Evolutionary conservation across 2,329 filamentous ascomycete species (phyloP).

Genomic region (Ceratocystis ficicola): DNA sequence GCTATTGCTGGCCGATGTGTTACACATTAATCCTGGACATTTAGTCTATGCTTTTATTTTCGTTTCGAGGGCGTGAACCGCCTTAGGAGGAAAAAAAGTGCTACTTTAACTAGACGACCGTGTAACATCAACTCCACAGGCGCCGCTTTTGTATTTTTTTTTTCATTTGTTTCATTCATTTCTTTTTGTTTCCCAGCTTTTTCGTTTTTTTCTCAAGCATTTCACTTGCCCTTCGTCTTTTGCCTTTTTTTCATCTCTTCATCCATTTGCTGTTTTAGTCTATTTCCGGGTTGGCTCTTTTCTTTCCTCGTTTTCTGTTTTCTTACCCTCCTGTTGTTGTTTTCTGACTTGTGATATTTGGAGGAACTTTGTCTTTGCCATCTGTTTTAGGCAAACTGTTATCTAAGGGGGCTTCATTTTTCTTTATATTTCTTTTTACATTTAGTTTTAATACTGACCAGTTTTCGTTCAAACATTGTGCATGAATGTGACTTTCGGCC

Average conservation of each 20-base stretch:
- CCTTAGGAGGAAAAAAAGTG: background rate
- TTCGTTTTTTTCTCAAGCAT: background rate
- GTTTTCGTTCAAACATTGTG: background rate
- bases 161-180: background rate
- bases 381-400: conserved; percentile 2
- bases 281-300: background rate
- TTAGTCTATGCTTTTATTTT: background rate
- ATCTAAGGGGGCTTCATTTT: background rate
- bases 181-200: background rate
- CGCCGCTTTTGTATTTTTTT: background rate
- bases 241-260: background rate
- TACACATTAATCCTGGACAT: background rate
- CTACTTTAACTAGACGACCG: conserved; percentile 6
- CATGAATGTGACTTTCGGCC: too few species aligned
- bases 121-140: background rate
- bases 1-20: background rate
- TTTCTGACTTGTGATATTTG: background rate
- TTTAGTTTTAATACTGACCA: background rate
- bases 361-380: background rate
- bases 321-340: background rate
- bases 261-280: background rate
- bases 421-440: background rate
- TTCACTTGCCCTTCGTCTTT: background rate
- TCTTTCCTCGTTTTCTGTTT: background rate
- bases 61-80: conserved; percentile 1